Conservation (phyloP, 768 basidiomycete genomes). For the Nidula microcarpa region DNA sequence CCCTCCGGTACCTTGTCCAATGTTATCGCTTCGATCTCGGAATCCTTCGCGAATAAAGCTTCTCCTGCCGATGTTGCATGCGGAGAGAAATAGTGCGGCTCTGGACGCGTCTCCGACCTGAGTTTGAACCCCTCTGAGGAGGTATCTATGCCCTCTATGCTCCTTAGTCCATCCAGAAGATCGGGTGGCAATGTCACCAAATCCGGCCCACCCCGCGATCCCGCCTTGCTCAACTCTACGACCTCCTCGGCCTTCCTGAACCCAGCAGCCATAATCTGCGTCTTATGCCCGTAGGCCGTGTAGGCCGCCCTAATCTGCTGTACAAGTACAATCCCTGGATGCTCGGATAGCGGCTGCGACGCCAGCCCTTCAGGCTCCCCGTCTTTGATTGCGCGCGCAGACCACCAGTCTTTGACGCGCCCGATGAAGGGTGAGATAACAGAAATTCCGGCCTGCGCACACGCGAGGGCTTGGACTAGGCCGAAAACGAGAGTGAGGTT, state of each 20-base stretch:
- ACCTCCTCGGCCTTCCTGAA: slow-evolving; percentile 28
- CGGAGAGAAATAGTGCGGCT: slow-evolving; percentile 6
- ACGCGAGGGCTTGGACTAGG: slow-evolving; percentile 28
- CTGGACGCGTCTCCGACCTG: slow-evolving; percentile 1
- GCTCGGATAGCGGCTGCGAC: slow-evolving; percentile 16
- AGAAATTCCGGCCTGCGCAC: slow-evolving; percentile 27
- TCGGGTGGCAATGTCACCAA: slow-evolving; percentile 30
- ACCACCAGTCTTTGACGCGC: slow-evolving; percentile 36
- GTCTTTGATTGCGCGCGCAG: slow-evolving; percentile 9
- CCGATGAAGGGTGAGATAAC: slow-evolving; percentile 35
- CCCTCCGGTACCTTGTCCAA: slow-evolving; percentile 32
- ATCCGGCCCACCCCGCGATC: slow-evolving; percentile 21
- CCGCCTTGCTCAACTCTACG: slow-evolving; percentile 21
- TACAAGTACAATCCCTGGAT: slow-evolving; percentile 27
- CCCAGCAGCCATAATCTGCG: slow-evolving; percentile 31
- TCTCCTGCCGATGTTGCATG: slow-evolving; percentile 10
- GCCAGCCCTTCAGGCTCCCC: slow-evolving; percentile 7
- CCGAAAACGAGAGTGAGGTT: slow-evolving; percentile 34
- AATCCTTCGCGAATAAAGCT: slow-evolving; percentile 15
- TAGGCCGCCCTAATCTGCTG: slow-evolving; percentile 22
- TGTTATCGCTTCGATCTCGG: slow-evolving; percentile 20
- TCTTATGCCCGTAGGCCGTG: slow-evolving; percentile 14
- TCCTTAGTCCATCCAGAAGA: slow-evolving; percentile 21
- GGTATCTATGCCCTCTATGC: slow-evolving; percentile 3
- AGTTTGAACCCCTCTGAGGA: neutral